A percentile compares a stretch with the other conserved stretches of the same genome.
Evolutionary conservation across 1,139 yeast species (phyloP).

Genomic region (Candida frijolesensis): DNA sequence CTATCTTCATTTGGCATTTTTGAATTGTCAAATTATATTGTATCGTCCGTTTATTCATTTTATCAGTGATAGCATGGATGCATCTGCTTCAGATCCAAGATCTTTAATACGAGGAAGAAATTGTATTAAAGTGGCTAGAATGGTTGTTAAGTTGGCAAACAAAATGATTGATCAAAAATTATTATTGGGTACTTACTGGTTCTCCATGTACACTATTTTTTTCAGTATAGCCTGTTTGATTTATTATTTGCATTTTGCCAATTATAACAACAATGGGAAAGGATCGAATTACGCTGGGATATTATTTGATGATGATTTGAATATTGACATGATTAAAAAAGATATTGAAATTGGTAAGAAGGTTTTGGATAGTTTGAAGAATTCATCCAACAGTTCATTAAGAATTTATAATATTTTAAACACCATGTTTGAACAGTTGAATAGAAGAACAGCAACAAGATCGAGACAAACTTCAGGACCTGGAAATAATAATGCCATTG

Average conservation of each 20-base stretch:
- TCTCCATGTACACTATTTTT: constrained; percentile 87
- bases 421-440: constrained; percentile 79
- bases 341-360: constrained; percentile 84
- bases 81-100: constrained; percentile 43
- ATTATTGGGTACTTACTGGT: constrained; percentile 90
- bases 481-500: neutral
- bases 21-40: constrained; percentile 81
- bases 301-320: constrained; percentile 59
- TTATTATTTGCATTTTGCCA: constrained; percentile 78
- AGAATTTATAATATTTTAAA: constrained; percentile 80
- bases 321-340: constrained; percentile 65
- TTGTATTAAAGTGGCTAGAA: constrained; percentile 82
- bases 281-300: constrained; percentile 51
- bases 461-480: constrained; percentile 19
- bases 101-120: constrained; percentile 72
- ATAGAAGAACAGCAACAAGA: constrained; percentile 59
- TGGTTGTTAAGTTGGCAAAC: constrained; percentile 80
- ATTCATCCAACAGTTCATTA: constrained; percentile 74
- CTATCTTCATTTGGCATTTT: constrained; percentile 72
- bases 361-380: constrained; percentile 70
- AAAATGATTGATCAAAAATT: constrained; percentile 77
- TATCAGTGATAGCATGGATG: constrained; percentile 53
- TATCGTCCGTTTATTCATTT: constrained; percentile 93
- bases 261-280: constrained; percentile 27
- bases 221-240: constrained; percentile 87